Base-by-base conservation (phyloP, 1,139 yeast species). In the Hyphopichia wangnamkhiaoensis region DNA sequence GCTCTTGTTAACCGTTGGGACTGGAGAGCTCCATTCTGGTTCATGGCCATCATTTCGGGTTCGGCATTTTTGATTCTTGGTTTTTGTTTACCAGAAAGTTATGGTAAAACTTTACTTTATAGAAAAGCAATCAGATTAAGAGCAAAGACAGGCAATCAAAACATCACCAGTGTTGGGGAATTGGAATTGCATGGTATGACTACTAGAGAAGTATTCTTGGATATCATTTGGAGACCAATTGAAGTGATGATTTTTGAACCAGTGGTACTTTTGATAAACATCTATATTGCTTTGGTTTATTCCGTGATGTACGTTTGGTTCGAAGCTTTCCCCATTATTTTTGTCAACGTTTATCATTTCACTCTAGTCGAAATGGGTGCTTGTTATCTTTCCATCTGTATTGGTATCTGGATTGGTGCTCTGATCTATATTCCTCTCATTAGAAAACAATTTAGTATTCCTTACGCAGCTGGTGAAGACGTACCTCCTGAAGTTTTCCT, bases 251-350 rank as follows among this genome's bases (percentile, higher is more conserved):
- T 73, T 9, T 56, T 57, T 46, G 74, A 78, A 59, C 74, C 78
- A 31, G 68, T 73, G 36, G 70, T 72, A 42, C 40, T 81, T 55
- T 49, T 71, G 56, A 62, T 74, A 50, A 61, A 80, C 49, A 24
- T 75, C 16, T 80, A 81, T 54, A 61, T 76, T 47, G 73, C 83
- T 2, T 58, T 81, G 51, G 66, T 75, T 15, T 81, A 80, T 56
- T 72, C 82, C 23, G 58, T 77, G 25, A 55, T 76, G 53, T 81
- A 80, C 52, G 61, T 80, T 36, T 80, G 76, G 69, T 78, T 81
- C 49, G 86, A 81, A 55, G 82, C 80, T 1, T 75, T 77, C 56
- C 86, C 87, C 7, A 66, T 80, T 37, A 79, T 78, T 1, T 80
- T 74, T 46, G 40, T 48, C 8, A 75, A 64, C 4, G 53, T 65